Evolutionary conservation across 2,329 filamentous ascomycete genomes (phyloP).

Genomic region (Basipetospora sp.): DNA sequence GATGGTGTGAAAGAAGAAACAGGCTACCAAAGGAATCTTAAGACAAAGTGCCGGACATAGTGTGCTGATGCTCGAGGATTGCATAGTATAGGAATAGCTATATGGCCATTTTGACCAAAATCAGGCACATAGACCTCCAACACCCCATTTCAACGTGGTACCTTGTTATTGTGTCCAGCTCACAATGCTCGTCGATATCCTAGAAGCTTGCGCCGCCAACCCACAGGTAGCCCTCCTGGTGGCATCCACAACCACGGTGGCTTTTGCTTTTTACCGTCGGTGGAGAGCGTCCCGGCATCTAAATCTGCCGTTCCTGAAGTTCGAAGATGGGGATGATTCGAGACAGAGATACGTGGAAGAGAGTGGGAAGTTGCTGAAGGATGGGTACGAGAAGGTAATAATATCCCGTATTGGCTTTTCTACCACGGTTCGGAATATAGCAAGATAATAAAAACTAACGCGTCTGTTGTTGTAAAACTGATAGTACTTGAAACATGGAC

Average conservation of each 20-base stretch:
- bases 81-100: too few species aligned
- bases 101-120: too few species aligned
- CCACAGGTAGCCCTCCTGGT: not conserved
- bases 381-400: constrained; percentile 3
- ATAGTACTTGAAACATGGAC: constrained; percentile 5
- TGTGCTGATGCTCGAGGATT: too few species aligned
- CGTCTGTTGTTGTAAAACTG: too few species aligned
- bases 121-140: too few species aligned
- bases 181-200: constrained; percentile 1
- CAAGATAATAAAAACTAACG: not conserved
- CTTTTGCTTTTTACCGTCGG: not conserved
- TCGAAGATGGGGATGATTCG: constrained; percentile 4
- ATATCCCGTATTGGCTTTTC: not conserved
- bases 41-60: too few species aligned
- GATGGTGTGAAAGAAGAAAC: too few species aligned
- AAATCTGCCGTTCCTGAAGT: constrained; percentile 1
- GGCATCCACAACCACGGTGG: not conserved
- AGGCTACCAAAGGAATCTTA: too few species aligned
- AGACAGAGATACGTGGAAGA: constrained; percentile 3
- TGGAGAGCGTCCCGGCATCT: constrained; percentile 1
- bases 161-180: not conserved
- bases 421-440: not conserved
- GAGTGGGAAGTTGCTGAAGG: constrained; percentile 1
- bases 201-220: not conserved
- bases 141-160: too few species aligned